phyloP scores from a whole-genome alignment of 2,329 filamentous ascomycete genomes.

The Ploettnerulaceae sp. region DNA sequence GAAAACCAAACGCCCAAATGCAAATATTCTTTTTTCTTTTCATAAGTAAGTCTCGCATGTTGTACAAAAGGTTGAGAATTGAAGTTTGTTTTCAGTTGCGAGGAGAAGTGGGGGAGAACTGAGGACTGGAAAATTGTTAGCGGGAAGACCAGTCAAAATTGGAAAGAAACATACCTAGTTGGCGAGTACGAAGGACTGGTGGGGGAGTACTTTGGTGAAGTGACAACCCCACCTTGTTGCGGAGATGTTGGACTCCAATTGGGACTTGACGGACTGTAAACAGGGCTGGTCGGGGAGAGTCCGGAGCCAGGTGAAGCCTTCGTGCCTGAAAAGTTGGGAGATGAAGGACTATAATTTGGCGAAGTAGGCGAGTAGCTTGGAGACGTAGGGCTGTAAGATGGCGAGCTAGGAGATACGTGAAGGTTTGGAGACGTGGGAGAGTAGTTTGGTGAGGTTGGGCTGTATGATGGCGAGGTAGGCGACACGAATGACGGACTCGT shows the following conservation, averaged over 20 bases:
- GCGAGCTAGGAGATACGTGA: conserved; percentile 28
- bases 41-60: conserved; percentile 21
- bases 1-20: conserved; percentile 24
- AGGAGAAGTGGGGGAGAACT: conserved; percentile 31
- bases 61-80: conserved; percentile 25
- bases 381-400: conserved; percentile 31
- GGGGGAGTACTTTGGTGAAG: conserved; percentile 38
- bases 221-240: conserved; percentile 24
- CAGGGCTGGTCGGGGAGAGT: conserved; percentile 31
- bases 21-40: conserved; percentile 24
- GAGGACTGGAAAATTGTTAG: conserved; percentile 25
- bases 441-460: conserved; percentile 69
- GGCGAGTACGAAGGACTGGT: conserved; percentile 16
- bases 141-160: background rate
- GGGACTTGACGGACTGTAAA: conserved; percentile 31
- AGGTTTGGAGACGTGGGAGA: conserved; percentile 70
- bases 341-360: conserved; percentile 30
- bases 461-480: conserved; percentile 73
- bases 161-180: conserved; percentile 1
- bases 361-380: conserved; percentile 30
- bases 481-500: conserved; percentile 36
- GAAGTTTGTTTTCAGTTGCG: conserved; percentile 16
- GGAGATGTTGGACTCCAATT: conserved; percentile 33
- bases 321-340: conserved; percentile 28
- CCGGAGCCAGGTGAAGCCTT: conserved; percentile 29